Evolutionary conservation across 192 early-diverging fungal species (phyloP).

Genomic region (Entomortierella chlamydospora): DNA sequence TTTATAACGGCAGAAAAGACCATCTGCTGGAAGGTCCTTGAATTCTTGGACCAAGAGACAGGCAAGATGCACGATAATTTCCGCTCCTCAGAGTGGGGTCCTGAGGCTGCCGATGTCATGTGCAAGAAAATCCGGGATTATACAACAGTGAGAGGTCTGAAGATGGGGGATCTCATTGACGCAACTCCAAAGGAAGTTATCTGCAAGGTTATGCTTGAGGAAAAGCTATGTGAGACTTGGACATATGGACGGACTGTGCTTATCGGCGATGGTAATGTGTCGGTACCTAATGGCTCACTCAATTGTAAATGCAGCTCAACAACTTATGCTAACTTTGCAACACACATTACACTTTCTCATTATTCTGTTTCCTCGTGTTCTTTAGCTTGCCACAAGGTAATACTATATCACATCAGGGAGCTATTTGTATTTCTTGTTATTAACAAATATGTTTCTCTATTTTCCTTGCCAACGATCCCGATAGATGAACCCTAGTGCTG

Average conservation of each 20-base stretch:
- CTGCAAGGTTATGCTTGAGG: conserved; percentile 13
- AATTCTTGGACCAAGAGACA: background rate
- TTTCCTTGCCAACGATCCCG: too few species aligned
- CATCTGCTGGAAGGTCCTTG: conserved; percentile 15
- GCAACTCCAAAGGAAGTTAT: conserved; percentile 8
- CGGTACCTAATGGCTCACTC: background rate
- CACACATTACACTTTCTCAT: too few species aligned
- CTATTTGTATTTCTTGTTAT: background rate
- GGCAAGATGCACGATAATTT: background rate
- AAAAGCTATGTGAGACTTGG: conserved; percentile 15
- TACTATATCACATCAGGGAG: too few species aligned
- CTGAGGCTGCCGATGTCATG: conserved; percentile 12
- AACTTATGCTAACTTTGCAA: too few species aligned
- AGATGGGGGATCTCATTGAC: conserved; percentile 17
- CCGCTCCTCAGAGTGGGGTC: conserved; percentile 5
- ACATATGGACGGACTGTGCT: background rate
- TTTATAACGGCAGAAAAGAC: conserved; percentile 14
- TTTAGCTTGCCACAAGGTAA: background rate
- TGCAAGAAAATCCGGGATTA: conserved; percentile 2
- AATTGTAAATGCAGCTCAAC: too few species aligned
- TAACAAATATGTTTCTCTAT: too few species aligned
- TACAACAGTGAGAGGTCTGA: background rate
- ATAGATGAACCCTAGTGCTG: background rate
- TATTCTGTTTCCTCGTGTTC: too few species aligned
- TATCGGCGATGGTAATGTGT: background rate